Evolutionary conservation across 2,329 filamentous ascomycete genomes (phyloP), one percentile per base, ranked within the genome.

Genomic region (Ophiostoma himal-ulmi): DNA sequence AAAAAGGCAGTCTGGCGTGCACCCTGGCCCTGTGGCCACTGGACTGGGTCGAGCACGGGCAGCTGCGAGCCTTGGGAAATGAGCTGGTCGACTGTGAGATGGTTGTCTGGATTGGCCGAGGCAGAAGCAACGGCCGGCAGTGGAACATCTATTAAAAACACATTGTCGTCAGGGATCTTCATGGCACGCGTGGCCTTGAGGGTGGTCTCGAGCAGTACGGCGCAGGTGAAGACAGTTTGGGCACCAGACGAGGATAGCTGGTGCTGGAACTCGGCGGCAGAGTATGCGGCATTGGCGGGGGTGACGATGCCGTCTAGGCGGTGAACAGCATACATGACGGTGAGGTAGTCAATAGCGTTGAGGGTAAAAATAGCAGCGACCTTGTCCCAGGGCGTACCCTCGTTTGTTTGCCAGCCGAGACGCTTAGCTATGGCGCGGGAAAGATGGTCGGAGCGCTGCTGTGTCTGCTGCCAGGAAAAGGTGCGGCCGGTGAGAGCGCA

Each of bases 381-480:
- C 79, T 93, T 94, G 74, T 94, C 90, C 87, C 89, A 93, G 76
- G 92, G 89, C 0, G 86, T 85, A 6, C 89, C 91, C 68, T 86
- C 77, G 74, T 92, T 90, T 1, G 89, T 86, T n/a, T 83, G 77
- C 86, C 91, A 92, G 69, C 86, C 88, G 71, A 94, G 81, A 74
- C 91, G 88, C 74, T 89, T 86, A 26, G 86, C 83, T 26, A 93
- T 79, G 26, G 83, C 86, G 66, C 88, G 70, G 4, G 74, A 64
- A 1, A 75, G 44, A 44, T 67, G 69, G 57, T 75, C 75, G 39
- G 71, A 67, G 4, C 75, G 72, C 39, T 67, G 68, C 14, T 26
- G 44, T 11, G 70, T 30, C 37, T 75, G 71, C 17, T 64, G 2
- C 67, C 71, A 72, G 52, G 62, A 69, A 70, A 73, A 72, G 1